Base-by-base conservation (phyloP, 2,329 filamentous ascomycete species). In the Lecanosticta acicola region DNA sequence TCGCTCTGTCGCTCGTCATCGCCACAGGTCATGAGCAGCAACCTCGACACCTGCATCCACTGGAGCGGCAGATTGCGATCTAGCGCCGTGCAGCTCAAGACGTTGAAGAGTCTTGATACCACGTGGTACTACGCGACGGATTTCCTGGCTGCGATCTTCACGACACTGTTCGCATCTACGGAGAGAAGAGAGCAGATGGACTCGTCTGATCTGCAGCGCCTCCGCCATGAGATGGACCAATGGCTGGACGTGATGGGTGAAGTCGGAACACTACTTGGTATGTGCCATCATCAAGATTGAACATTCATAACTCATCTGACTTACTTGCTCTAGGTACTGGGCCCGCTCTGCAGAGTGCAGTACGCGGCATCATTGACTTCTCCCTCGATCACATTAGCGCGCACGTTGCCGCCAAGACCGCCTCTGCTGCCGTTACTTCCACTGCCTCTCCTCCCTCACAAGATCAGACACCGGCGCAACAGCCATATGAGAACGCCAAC, bases 111-210 rank as follows among this genome's bases (percentile, higher is more conserved):
- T 36, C 68, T 90, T 3, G 86, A 91, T 59, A 86, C 84, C 1
- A 87, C 85, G 1, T 90, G 85, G 84, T 85, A 86, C 57, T 83
- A 84, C 39, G 75, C 80, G 39, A 82, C 85, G 0, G 76, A 86
- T 4, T 87, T 86, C 59, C 74, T 86, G 10, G 80, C 83, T 35
- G 84, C 84, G 19, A 81, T 87, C 46, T 86, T 88, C 56, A 85
- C 84, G 0, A 81, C 78, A 11, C 68, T 91, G 0, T 86, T 85
- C 38, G 78, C 79, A 1, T 76, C 82, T 45, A 86, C 80, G 71
- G 78, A 87, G 60, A 77, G 82, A 39, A 74, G 83, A 21, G 77
- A 79, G 39, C 72, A 77, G 8, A 77, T 80, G 9, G 79, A 77
- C 0, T 66, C 72, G 0, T 71, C 72, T 1, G 79, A 86, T 46